A percentile compares a stretch with the other conserved stretches of the same genome.
phyloP scores from a whole-genome alignment of 352 stramenopile species.

The Thalassiosira mediterranea region DNA sequence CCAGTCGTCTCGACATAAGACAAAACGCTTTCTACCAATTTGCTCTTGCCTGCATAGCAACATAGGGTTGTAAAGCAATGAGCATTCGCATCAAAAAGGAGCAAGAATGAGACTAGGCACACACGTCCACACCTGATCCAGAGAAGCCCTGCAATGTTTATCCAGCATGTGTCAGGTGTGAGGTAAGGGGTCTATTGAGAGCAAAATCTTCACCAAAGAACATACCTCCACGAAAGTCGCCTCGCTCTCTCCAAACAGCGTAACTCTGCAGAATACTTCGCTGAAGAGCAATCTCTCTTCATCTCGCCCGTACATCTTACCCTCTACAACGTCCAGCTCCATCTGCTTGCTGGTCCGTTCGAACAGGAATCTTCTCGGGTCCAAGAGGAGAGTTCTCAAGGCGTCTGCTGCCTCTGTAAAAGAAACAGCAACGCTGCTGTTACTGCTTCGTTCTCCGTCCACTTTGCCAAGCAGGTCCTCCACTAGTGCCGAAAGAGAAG shows the following conservation, averaged over 20 bases:
- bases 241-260: slow-evolving; percentile 18
- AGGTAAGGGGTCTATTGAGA: neutral
- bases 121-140: no score
- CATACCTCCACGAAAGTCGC: slow-evolving; percentile 38
- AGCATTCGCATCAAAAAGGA: no score
- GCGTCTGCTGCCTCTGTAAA: slow-evolving; percentile 21
- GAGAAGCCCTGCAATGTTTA: neutral
- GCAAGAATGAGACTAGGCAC: no score
- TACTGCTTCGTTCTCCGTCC: no score
- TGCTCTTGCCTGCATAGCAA: slow-evolving; percentile 34
- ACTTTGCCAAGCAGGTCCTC: no score
- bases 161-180: neutral
- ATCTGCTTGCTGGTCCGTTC: neutral
- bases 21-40: slow-evolving; percentile 19
- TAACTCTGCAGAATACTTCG: slow-evolving; percentile 35
- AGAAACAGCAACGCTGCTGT: no score
- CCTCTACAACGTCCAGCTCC: slow-evolving; percentile 1
- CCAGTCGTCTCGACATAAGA: slow-evolving; percentile 20
- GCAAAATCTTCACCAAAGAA: slow-evolving; percentile 12
- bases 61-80: no score
- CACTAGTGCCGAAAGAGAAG: no score
- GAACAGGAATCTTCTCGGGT: slow-evolving; percentile 44
- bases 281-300: slow-evolving; percentile 24
- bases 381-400: slow-evolving; percentile 30
- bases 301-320: slow-evolving; percentile 43